Percentiles rank a stretch among this genome's conserved stretches.
These are phyloP conservation scores for Chaetothyriales sp. DNA, from an alignment of 2,329 filamentous ascomycete genomes.

Conservation along the genomic window DNA sequence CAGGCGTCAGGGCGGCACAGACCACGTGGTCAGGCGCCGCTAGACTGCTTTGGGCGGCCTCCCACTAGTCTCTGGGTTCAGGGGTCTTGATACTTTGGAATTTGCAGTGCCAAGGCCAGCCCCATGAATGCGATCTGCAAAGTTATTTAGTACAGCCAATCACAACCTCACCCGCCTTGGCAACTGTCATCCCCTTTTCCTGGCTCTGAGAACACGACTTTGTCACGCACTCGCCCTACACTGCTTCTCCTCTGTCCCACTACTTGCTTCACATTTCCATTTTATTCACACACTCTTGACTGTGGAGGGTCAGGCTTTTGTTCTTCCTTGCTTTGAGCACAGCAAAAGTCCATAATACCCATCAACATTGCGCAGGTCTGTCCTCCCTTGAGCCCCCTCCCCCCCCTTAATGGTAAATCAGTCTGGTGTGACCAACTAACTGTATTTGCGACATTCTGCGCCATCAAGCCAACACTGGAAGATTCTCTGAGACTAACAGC, in stretches of 20 bases:
- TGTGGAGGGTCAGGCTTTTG: not conserved
- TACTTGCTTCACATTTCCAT: not conserved
- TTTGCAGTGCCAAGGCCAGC: conserved; percentile 1
- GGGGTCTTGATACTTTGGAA: not conserved
- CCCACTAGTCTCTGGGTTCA: not conserved
- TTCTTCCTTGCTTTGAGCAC: not conserved
- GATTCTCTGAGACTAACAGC: not conserved
- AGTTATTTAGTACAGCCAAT: not conserved
- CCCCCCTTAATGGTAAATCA: not conserved
- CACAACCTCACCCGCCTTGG: not conserved
- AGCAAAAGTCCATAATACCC: not conserved
- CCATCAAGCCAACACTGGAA: not conserved
- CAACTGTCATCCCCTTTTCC: conserved; percentile 2
- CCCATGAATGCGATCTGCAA: not conserved
- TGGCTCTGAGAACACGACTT: not conserved
- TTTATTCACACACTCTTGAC: not conserved
- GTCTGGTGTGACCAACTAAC: not conserved
- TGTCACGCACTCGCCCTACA: not conserved
- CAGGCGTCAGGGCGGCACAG: not conserved
- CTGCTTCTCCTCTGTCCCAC: not conserved
- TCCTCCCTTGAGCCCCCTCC: not conserved
- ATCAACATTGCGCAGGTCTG: not conserved
- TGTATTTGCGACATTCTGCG: not conserved
- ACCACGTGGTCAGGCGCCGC: not conserved
- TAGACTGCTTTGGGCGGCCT: not conserved